Evolutionary conservation across 2,329 filamentous ascomycete species (phyloP).

Genomic region (Sclerotinia minor): DNA sequence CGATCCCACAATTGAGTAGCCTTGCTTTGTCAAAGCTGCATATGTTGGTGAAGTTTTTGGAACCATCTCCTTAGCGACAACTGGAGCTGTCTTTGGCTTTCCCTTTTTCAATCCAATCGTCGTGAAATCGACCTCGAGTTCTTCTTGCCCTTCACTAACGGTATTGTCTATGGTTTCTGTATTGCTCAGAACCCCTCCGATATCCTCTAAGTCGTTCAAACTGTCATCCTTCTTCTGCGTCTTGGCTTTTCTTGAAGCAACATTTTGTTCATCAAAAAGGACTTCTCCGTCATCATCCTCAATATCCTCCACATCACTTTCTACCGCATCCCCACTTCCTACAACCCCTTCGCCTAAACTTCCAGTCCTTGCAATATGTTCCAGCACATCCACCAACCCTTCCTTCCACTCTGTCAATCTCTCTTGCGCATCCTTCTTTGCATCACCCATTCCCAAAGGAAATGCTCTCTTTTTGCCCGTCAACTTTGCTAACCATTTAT

Average conservation of each 20-base stretch:
- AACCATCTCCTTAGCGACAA: constrained; percentile 83
- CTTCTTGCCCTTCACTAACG: constrained; percentile 38
- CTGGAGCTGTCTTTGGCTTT: constrained; percentile 45
- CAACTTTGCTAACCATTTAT: constrained; percentile 96
- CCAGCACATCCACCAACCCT: constrained; percentile 72
- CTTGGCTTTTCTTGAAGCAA: constrained; percentile 44
- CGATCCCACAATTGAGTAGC: constrained; percentile 90
- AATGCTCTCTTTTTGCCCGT: constrained; percentile 84
- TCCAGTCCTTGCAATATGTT: constrained; percentile 60
- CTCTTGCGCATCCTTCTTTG: constrained; percentile 68
- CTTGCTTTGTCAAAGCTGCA: constrained; percentile 87
- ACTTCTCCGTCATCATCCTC: constrained; percentile 57
- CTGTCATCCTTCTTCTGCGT: constrained; percentile 49
- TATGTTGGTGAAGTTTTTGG: constrained; percentile 88
- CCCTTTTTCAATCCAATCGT: constrained; percentile 58
- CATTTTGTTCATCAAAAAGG: constrained; percentile 51
- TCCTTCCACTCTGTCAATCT: constrained; percentile 74
- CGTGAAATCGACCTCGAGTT: constrained; percentile 84
- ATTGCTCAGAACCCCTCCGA: constrained; percentile 64
- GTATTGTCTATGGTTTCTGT: constrained; percentile 41
- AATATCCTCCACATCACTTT: constrained; percentile 77
- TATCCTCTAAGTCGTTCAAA: constrained; percentile 81
- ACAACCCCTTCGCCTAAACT: constrained; percentile 64
- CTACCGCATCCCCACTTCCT: constrained; percentile 79
- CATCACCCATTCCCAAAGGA: constrained; percentile 84